Conservation (phyloP, 2,329 filamentous ascomycete species). For the Diaporthe citri region DNA sequence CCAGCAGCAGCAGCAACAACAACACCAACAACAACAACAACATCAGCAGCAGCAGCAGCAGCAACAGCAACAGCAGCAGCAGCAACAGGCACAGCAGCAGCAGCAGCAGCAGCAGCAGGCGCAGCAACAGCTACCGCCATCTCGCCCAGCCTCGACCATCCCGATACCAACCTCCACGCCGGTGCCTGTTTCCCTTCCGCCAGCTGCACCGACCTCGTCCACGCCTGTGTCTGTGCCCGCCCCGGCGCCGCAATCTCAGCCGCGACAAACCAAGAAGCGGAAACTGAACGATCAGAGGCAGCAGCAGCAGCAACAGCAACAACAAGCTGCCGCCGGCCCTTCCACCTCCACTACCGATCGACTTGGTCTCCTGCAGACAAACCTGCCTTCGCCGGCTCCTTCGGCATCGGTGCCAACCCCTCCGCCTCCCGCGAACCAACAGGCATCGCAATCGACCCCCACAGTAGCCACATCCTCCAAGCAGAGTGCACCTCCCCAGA, state of each 20-base stretch:
- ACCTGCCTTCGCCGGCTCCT: conserved; percentile 40
- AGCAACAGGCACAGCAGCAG: conserved; percentile 37
- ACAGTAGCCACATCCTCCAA: conserved; percentile 37
- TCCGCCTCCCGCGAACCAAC: conserved; percentile 39
- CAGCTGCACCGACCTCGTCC: conserved; percentile 35
- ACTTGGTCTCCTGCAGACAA: conserved; percentile 38
- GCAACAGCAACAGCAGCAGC: conserved; percentile 41
- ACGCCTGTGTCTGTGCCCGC: conserved; percentile 36
- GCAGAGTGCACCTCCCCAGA: conserved; percentile 39
- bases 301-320: conserved; percentile 44
- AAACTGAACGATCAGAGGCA: conserved; percentile 40
- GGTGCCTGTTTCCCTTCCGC: conserved; percentile 36
- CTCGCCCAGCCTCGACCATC: conserved; percentile 39
- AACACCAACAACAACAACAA: neutral
- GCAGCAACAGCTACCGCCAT: conserved; percentile 41
- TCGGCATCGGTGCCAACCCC: conserved; percentile 40
- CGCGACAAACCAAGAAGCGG: conserved; percentile 41
- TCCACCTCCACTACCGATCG: conserved; percentile 37
- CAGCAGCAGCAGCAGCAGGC: conserved; percentile 29
- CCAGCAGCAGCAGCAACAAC: conserved; percentile 39
- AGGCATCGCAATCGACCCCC: conserved; percentile 36
- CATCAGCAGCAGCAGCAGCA: conserved; percentile 15
- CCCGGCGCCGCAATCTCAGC: conserved; percentile 31
- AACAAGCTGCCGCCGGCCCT: conserved; percentile 40
- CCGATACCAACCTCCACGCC: conserved; percentile 38